Percentiles rank a stretch among this genome's conserved stretches.
Evolutionary conservation across 2,329 filamentous ascomycete genomes (phyloP).

Genomic region (Ceratocystis destructans): DNA sequence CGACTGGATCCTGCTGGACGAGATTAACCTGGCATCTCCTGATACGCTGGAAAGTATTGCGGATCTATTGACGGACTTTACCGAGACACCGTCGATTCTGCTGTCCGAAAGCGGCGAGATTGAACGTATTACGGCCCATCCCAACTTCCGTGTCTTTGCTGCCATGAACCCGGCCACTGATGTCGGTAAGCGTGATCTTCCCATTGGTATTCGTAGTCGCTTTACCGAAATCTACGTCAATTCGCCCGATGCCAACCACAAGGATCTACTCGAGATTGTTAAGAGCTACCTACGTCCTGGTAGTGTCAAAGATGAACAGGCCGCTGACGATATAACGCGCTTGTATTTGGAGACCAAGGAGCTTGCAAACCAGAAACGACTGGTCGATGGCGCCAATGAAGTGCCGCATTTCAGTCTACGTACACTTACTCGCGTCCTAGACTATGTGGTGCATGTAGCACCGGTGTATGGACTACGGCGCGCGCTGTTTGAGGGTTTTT

Average conservation of each 20-base stretch:
- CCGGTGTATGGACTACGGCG: slow-evolving; percentile 72
- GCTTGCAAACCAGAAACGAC: slow-evolving; percentile 62
- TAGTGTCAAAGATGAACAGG: slow-evolving; percentile 56
- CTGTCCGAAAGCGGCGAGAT: slow-evolving; percentile 89
- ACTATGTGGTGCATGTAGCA: slow-evolving; percentile 74
- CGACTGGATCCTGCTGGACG: slow-evolving; percentile 92
- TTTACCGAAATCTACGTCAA: slow-evolving; percentile 95
- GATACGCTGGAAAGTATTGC: slow-evolving; percentile 91
- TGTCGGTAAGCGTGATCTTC: slow-evolving; percentile 87
- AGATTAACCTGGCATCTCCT: slow-evolving; percentile 90
- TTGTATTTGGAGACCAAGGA: slow-evolving; percentile 81
- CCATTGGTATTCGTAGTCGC: slow-evolving; percentile 71
- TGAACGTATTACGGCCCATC: slow-evolving; percentile 76
- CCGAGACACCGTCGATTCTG: slow-evolving; percentile 64
- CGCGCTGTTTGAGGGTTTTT: slow-evolving; percentile 86
- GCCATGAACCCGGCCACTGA: slow-evolving; percentile 99
- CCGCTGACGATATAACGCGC: slow-evolving; percentile 66
- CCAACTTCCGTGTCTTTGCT: slow-evolving; percentile 88
- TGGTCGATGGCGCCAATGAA: slow-evolving; percentile 92
- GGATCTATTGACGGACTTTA: slow-evolving; percentile 65
- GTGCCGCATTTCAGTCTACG: slow-evolving; percentile 94
- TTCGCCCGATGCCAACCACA: slow-evolving; percentile 73
- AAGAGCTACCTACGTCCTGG: slow-evolving; percentile 69
- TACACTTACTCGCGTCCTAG: slow-evolving; percentile 78
- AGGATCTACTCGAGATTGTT: slow-evolving; percentile 78